Conservation (phyloP, 208 protist species). For the Trichomonas vaginalis region DNA sequence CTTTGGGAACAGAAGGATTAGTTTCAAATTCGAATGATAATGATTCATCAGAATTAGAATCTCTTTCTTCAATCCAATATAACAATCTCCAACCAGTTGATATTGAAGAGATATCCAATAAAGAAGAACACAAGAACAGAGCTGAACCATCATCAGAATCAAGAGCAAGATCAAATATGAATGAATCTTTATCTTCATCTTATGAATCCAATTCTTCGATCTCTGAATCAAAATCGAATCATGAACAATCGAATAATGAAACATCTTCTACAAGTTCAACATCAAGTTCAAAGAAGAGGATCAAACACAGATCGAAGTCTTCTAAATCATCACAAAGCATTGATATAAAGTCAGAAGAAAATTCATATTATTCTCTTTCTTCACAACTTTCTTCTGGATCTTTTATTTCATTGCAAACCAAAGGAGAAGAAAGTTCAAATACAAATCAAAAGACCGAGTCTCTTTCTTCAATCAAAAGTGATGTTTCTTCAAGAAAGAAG, state of each 20-base stretch:
- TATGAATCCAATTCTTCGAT: not conserved
- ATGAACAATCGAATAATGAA: not conserved
- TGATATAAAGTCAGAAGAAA: not conserved
- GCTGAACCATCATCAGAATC: not conserved
- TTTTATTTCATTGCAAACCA: not conserved
- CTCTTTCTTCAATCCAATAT: not conserved
- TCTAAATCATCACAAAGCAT: not conserved
- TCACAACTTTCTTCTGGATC: not conserved
- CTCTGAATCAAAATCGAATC: not conserved
- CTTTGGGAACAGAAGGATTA: not conserved
- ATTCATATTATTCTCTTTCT: not conserved
- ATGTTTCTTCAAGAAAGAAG: not conserved
- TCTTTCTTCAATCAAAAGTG: not conserved
- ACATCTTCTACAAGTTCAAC: not conserved
- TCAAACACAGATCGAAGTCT: not conserved
- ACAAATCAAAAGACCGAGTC: not conserved
- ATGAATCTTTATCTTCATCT: not conserved
- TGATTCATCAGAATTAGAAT: not conserved
- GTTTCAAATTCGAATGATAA: not conserved
- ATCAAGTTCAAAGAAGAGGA: not conserved
- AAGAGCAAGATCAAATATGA: not conserved
- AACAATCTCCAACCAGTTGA: not conserved
- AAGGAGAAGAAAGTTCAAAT: not conserved
- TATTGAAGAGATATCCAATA: not conserved
- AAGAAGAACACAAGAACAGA: not conserved